Evolutionary conservation across 1,284 basidiomycete species (phyloP), one percentile per base, ranked within the genome.

Genomic region (Sporisorium graminicola): DNA sequence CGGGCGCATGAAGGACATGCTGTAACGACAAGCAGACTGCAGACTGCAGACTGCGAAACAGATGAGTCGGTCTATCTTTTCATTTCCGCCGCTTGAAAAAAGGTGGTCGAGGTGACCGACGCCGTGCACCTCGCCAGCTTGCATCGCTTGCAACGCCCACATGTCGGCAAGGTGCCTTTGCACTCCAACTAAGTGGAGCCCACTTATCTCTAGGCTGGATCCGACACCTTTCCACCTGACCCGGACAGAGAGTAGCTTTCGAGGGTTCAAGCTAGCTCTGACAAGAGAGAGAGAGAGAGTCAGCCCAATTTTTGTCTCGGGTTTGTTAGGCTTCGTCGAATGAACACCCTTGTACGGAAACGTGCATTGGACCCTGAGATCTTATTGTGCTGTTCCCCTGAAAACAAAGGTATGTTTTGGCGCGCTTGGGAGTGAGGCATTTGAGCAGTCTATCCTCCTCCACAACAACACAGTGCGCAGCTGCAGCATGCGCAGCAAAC

Each of bases 331-430:
- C 13, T 29, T 0, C 1, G 8, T 18, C 46, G 29, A 47, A 27
- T 18, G 26, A 47, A 26, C 24, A 26, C 6, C 3, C 16, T 7
- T 7, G 26, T 2, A 18, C 27, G 27, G 18, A 29, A n/a, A 49
- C 27, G 47, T 31, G 47, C 47, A 31, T 31, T 50, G 49, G 49
- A 50, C 49, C 49, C 49, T 50, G 49, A 50, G 29, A 29, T 31
- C 14, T 46, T 46, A 13, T 46, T 47, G 22, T 29, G 24, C 49
- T 29, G n/a, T n/a, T n/a, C n/a, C n/a, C n/a, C n/a, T 16, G 14
- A 3, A 9, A 40, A 29, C 18, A 47, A 29, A 27, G n/a, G n/a
- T n/a, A n/a, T n/a, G n/a, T n/a, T 27, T 20, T 31, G 49, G 49
- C 49, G 49, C 49, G 16, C n/a, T 20, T n/a, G n/a, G 40, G 26